Evolutionary conservation across 345 rosid genomes (phyloP).

Genomic region (Leavenworthia alabamica): DNA sequence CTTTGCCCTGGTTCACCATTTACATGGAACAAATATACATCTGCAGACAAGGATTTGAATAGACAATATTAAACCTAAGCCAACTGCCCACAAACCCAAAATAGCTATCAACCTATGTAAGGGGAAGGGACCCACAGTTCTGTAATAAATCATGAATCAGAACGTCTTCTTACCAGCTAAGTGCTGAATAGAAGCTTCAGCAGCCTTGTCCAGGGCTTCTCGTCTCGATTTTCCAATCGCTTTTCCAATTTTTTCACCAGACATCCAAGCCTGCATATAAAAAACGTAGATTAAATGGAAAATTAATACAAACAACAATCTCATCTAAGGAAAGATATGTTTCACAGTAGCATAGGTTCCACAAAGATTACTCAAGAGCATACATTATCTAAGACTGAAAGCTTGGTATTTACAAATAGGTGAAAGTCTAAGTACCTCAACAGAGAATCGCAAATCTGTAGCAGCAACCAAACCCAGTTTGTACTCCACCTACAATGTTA

Average conservation of each 20-base stretch:
- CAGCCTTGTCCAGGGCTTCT: slow-evolving; percentile 75
- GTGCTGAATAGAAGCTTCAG: slow-evolving; percentile 63
- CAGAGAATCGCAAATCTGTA: slow-evolving; percentile 63
- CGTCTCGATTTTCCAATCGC: slow-evolving; percentile 80
- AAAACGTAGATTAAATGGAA: not conserved
- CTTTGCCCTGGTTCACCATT: slow-evolving; percentile 53
- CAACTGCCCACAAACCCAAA: not conserved
- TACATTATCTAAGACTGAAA: not conserved
- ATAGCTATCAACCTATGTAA: slow-evolving; percentile 3
- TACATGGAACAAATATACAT: slow-evolving; percentile 42
- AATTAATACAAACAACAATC: not conserved
- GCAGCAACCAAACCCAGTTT: slow-evolving; percentile 54
- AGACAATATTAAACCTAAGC: not conserved
- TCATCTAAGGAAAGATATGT: not conserved
- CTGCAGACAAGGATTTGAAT: slow-evolving; percentile 39
- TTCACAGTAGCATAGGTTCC: not conserved
- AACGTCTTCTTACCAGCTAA: slow-evolving; percentile 65
- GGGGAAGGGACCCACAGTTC: not conserved
- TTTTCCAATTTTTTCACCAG: slow-evolving; percentile 74
- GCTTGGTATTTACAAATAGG: not conserved
- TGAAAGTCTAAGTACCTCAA: slow-evolving; percentile 55
- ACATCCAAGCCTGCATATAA: slow-evolving; percentile 69
- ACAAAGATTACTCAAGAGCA: not conserved
- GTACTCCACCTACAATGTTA: slow-evolving; percentile 69
- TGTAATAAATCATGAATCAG: slow-evolving; percentile 1